A percentile compares a stretch with the other conserved stretches of the same genome.
Evolutionary conservation across 2,329 filamentous ascomycete genomes (phyloP).

Genomic region (Raffaelea albimanens): DNA sequence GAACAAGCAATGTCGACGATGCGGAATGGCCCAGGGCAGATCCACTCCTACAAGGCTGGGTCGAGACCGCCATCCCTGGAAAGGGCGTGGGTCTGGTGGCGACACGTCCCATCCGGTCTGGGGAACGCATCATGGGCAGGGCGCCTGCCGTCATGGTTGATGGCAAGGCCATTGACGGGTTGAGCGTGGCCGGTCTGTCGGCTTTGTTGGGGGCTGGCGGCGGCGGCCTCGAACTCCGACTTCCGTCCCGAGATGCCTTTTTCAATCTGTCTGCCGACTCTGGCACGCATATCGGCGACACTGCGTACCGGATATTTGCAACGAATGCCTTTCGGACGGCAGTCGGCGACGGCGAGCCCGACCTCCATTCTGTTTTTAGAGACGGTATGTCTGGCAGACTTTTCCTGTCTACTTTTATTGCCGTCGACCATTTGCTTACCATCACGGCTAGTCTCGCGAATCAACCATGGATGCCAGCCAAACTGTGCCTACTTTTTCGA

Average conservation of each 20-base stretch:
- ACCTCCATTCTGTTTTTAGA: constrained; percentile 22
- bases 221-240: constrained; percentile 15
- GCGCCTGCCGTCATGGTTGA: constrained; percentile 24
- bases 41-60: background rate
- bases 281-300: constrained; percentile 11
- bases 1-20: background rate
- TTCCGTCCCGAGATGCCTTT: constrained; percentile 13
- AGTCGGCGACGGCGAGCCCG: constrained; percentile 13
- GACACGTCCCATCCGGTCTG: constrained; percentile 16
- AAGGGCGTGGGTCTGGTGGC: constrained; percentile 24
- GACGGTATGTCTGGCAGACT: constrained; percentile 17
- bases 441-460: constrained; percentile 20
- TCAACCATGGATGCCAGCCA: constrained; percentile 33
- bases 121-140: constrained; percentile 19
- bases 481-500: constrained; percentile 29
- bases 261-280: constrained; percentile 20
- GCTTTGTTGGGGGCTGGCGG: constrained; percentile 17
- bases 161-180: constrained; percentile 14
- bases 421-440: background rate
- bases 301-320: constrained; percentile 20
- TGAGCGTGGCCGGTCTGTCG: constrained; percentile 13
- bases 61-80: constrained; percentile 17
- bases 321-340: constrained; percentile 21
- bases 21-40: background rate
- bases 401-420: background rate